phyloP scores from a whole-genome alignment of 2,329 filamentous ascomycete species.

The Sarocladiaceae sp. region DNA sequence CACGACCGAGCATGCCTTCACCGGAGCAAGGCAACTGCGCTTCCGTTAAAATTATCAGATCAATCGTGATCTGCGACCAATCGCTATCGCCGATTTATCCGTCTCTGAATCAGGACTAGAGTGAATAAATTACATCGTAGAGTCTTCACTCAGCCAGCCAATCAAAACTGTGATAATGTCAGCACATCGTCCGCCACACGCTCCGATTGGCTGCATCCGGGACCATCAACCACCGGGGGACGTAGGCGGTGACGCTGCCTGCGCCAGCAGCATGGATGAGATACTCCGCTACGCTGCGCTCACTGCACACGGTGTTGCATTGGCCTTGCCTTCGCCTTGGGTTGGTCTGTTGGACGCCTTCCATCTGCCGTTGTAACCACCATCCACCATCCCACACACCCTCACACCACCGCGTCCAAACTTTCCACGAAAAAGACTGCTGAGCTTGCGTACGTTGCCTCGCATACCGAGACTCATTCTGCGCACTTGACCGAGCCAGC shows the following conservation, averaged over 20 bases:
- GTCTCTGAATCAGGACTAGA: not conserved
- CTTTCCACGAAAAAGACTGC: too few species aligned
- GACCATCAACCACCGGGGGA: not conserved
- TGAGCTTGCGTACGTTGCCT: too few species aligned
- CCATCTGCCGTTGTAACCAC: conserved; percentile 6
- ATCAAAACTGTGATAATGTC: conserved; percentile 2
- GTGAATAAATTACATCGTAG: not conserved
- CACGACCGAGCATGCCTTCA: too few species aligned
- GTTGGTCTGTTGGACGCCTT: not conserved
- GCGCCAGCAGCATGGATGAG: conserved; percentile 7
- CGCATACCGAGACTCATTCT: too few species aligned
- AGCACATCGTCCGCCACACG: conserved; percentile 4
- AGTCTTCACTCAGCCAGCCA: conserved; percentile 1
- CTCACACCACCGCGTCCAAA: not conserved
- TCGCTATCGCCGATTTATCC: too few species aligned
- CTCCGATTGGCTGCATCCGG: conserved; percentile 7
- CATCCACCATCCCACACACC: conserved; percentile 5
- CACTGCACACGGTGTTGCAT: too few species aligned
- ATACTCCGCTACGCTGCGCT: too few species aligned
- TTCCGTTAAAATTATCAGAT: too few species aligned
- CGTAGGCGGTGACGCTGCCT: conserved; percentile 4
- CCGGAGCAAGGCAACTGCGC: too few species aligned
- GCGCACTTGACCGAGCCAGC: too few species aligned
- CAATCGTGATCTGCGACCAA: too few species aligned
- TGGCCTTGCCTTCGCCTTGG: not conserved